These are phyloP conservation scores for Talaromyces sp. DNA, from an alignment of 2,329 filamentous ascomycete species.

Conservation along the genomic window DNA sequence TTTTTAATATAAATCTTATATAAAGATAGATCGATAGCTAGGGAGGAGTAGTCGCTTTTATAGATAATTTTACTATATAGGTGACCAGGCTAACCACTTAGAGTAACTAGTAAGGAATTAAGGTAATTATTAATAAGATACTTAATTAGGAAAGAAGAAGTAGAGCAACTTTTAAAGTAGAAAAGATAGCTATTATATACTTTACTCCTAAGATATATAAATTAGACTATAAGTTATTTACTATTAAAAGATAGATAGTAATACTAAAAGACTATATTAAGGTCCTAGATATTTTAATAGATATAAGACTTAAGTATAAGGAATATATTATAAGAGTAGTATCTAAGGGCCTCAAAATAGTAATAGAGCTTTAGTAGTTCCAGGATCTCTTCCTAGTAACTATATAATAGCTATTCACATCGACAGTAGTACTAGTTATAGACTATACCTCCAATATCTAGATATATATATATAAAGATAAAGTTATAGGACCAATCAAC, in stretches of 20 bases:
- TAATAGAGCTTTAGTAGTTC: constrained; percentile 20
- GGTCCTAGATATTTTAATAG: too few species aligned
- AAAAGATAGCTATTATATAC: constrained; percentile 41
- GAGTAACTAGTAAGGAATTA: constrained; percentile 17
- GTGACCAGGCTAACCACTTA: constrained; percentile 12
- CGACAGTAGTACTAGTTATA: too few species aligned
- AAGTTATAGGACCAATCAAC: too few species aligned
- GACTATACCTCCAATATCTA: too few species aligned
- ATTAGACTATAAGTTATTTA: constrained; percentile 21
- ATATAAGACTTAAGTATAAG: constrained; percentile 31
- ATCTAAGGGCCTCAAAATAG: constrained; percentile 29
- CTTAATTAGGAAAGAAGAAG: constrained; percentile 33
- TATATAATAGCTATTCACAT: constrained; percentile 23
- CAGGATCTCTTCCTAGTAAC: constrained; percentile 18
- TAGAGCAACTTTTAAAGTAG: constrained; percentile 35
- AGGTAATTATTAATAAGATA: constrained; percentile 20
- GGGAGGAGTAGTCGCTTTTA: constrained; percentile 25
- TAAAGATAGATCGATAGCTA: too few species aligned
- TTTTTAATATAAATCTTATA: constrained; percentile 44
- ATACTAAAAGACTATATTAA: constrained; percentile 20
- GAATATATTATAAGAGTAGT: constrained; percentile 21
- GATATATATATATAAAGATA: too few species aligned
- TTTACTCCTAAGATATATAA: constrained; percentile 31
- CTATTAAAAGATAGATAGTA: constrained; percentile 23
- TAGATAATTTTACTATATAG: constrained; percentile 20